These are phyloP conservation scores for Fraxinus xanthoxyloides DNA, from an alignment of 305 asterid genomes.

Conservation along the genomic window DNA sequence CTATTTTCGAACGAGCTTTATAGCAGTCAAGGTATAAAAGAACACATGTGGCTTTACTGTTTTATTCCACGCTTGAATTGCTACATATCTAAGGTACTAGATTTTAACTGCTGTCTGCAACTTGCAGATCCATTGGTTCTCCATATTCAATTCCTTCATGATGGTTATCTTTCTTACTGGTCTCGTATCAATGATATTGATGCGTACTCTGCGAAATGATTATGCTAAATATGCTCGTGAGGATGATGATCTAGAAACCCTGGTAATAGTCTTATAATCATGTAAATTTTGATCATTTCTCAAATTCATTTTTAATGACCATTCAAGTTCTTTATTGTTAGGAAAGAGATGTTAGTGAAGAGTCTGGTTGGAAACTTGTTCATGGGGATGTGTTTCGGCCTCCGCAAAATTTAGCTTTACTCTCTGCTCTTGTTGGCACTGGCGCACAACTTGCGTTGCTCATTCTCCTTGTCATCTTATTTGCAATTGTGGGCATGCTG, in stretches of 20 bases:
- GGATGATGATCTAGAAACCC: too few relatives aligned
- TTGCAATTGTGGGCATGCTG: conserved; percentile 53
- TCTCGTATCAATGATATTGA: too few relatives aligned
- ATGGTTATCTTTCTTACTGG: too few relatives aligned
- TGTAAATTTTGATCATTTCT: background rate
- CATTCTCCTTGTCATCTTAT: conserved; percentile 49
- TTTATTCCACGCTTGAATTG: background rate
- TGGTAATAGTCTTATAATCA: conserved; percentile 31
- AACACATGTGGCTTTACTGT: background rate
- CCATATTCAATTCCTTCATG: background rate
- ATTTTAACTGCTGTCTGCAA: conserved; percentile 10
- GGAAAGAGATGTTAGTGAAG: conserved; percentile 60
- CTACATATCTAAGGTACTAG: background rate
- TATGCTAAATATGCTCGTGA: too few relatives aligned
- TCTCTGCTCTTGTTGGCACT: conserved; percentile 56
- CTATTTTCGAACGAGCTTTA: background rate
- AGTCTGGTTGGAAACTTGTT: conserved; percentile 62
- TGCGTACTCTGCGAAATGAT: too few relatives aligned
- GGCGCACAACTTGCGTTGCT: conserved; percentile 50
- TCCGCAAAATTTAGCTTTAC: conserved; percentile 37
- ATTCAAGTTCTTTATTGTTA: conserved; percentile 23
- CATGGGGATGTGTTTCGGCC: conserved; percentile 58
- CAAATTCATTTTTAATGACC: too few relatives aligned
- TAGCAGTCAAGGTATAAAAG: background rate
- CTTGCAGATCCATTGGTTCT: conserved; percentile 53